These are phyloP conservation scores for Dioscorea dumetorum DNA, from an alignment of 106 monocot species.

Conservation along the genomic window DNA sequence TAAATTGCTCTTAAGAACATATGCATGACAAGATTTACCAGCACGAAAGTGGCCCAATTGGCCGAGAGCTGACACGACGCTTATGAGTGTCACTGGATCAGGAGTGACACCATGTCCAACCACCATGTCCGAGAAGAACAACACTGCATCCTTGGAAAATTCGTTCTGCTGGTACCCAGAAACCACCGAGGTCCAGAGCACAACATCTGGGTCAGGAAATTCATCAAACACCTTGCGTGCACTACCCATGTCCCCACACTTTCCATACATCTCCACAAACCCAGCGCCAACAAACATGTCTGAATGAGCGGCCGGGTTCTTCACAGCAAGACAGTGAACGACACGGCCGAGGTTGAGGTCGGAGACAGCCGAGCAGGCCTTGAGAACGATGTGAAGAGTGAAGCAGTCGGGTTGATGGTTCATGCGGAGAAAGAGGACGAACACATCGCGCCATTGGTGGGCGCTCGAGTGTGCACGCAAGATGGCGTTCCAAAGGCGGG, in stretches of 20 bases:
- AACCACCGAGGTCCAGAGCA: constrained; percentile 54
- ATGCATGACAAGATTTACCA: constrained; percentile 59
- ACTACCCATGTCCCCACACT: constrained; percentile 35
- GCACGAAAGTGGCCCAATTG: constrained; percentile 27
- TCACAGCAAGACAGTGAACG: constrained; percentile 29
- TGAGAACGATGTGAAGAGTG: constrained; percentile 43
- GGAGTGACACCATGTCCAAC: constrained; percentile 24
- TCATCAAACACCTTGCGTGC: constrained; percentile 40
- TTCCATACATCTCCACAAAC: constrained; percentile 48
- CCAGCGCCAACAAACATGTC: constrained; percentile 57
- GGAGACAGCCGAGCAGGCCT: constrained; percentile 21
- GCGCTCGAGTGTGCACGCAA: constrained; percentile 40
- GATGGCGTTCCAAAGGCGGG: constrained; percentile 42
- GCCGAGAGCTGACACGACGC: constrained; percentile 31
- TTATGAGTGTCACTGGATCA: constrained; percentile 32
- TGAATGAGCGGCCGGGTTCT: not conserved
- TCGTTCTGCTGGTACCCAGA: constrained; percentile 50
- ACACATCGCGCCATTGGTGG: constrained; percentile 24
- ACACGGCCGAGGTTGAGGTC: constrained; percentile 21
- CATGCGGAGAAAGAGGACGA: constrained; percentile 19
- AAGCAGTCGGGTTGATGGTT: constrained; percentile 21
- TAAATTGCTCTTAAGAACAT: constrained; percentile 23
- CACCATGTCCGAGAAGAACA: constrained; percentile 41
- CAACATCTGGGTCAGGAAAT: constrained; percentile 42
- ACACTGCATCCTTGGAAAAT: constrained; percentile 16